Conservation (phyloP, 805 yeast genomes). For the Kodamaea laetipori region DNA sequence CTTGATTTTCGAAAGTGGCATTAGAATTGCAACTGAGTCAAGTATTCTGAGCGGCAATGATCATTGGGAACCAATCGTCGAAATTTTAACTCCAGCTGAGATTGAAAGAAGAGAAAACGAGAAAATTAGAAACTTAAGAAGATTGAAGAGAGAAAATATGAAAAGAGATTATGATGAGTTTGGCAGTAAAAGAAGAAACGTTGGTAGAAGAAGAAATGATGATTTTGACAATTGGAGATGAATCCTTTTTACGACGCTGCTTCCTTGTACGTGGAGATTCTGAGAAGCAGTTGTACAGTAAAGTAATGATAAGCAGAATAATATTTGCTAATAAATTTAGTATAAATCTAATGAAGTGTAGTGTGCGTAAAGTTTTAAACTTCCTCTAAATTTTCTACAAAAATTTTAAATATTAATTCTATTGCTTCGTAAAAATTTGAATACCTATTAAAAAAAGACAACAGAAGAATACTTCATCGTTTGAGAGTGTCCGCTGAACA, state of each 20-base stretch:
- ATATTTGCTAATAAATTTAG: too few species aligned
- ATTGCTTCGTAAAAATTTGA: too few species aligned
- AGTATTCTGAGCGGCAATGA: slow-evolving; percentile 77
- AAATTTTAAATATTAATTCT: too few species aligned
- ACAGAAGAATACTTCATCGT: too few species aligned
- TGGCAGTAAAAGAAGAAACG: slow-evolving; percentile 33
- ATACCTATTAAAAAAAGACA: too few species aligned
- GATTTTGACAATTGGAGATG: slow-evolving; percentile 29
- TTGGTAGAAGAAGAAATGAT: slow-evolving; percentile 53
- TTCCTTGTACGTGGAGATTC: too few species aligned
- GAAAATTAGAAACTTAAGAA: slow-evolving; percentile 85
- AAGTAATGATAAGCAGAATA: too few species aligned
- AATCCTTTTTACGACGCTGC: neutral
- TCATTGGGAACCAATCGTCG: slow-evolving; percentile 86
- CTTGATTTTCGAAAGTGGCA: slow-evolving; percentile 44
- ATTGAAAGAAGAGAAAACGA: slow-evolving; percentile 94
- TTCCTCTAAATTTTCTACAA: too few species aligned
- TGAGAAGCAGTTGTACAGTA: too few species aligned
- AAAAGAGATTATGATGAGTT: slow-evolving; percentile 53
- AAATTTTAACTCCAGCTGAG: slow-evolving; percentile 85
- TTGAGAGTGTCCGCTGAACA: too few species aligned
- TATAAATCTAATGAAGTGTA: too few species aligned
- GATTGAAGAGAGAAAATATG: slow-evolving; percentile 90
- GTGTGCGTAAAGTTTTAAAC: too few species aligned
- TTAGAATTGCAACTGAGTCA: slow-evolving; percentile 53